Evolutionary conservation across 495 filamentous ascomycete species (phyloP), one percentile per base, ranked within the genome.

Genomic region (Aspergillus mulundensis): DNA sequence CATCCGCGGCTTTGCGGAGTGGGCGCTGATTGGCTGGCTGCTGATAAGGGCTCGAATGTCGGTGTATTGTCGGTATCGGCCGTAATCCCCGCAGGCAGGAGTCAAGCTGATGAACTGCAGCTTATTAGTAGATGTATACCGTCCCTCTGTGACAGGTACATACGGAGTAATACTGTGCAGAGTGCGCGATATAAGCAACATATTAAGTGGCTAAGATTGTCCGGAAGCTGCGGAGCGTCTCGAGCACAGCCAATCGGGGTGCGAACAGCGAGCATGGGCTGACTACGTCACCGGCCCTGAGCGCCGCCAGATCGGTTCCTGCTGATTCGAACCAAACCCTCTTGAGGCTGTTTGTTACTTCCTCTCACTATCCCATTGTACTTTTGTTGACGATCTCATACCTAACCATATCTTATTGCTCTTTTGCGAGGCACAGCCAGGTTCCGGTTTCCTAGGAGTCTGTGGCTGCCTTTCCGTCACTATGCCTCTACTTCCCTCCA

Each of bases 401-500:
- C 25, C 25, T 48, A 21, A 28, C 14, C 38, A 40, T 15, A 42
- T 15, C 32, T 14, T 10, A 36, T 36, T 36, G 11, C 12, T 36
- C 6, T 36, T 14, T 28, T 28, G 25, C 32, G 12, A 15, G 32
- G 32, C 32, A 36, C 32, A 36, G 25, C 25, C 25, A 3, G 25
- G 25, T 28, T 28, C 12, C 32, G 5, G 32, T 4, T 25, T 39
- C 44, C 42, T 40, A 60, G 60, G 38, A 54, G 25, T 44, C 34
- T 49, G 16, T 23, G 28, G 25, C 32, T 36, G 32, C 32, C 46
- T 39, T 60, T 55, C 48, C 36, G 50, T 25, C 30, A 67, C 19
- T 44, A 76, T 76, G 72, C 48, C 53, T 59, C 45, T 50, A 51
- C 54, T 86, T 15, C 84, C 82, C 28, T 79, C 74, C 25, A 79